Evolutionary conservation across 805 yeast genomes (phyloP).

Genomic region (Teunomyces aglyptinius): DNA sequence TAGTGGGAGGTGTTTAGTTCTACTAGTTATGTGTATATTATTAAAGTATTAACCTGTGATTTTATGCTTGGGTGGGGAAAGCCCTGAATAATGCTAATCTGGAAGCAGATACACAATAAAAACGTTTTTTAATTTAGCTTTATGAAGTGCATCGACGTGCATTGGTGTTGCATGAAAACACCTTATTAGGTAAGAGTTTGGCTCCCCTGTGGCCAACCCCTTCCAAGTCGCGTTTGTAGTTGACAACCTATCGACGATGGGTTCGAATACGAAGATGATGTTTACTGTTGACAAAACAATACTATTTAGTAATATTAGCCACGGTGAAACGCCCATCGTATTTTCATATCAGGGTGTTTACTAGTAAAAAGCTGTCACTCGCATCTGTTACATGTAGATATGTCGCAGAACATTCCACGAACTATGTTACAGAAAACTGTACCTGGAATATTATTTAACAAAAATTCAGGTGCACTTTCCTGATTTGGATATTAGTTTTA

Average conservation of each 20-base stretch:
- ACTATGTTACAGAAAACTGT: background rate
- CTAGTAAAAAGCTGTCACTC: no score
- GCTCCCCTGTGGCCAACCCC: background rate
- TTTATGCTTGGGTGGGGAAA: background rate
- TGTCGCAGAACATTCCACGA: background rate
- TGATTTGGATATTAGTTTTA: background rate
- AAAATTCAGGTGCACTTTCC: constrained; percentile 1
- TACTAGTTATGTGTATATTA: background rate
- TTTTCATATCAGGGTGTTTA: background rate
- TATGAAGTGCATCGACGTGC: background rate
- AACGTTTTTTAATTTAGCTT: background rate
- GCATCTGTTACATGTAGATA: background rate
- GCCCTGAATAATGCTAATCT: background rate
- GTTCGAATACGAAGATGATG: background rate
- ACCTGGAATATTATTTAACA: background rate
- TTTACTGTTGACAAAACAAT: background rate
- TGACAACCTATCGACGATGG: background rate
- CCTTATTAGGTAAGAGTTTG: background rate
- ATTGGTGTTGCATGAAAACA: background rate
- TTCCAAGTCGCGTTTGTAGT: background rate
- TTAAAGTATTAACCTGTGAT: background rate
- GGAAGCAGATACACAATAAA: background rate
- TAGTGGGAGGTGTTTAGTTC: background rate
- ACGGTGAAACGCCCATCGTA: background rate
- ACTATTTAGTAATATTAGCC: background rate